These are phyloP conservation scores for Solanum pennellii DNA, from an alignment of 257 asterid species.

Conservation along the genomic window DNA sequence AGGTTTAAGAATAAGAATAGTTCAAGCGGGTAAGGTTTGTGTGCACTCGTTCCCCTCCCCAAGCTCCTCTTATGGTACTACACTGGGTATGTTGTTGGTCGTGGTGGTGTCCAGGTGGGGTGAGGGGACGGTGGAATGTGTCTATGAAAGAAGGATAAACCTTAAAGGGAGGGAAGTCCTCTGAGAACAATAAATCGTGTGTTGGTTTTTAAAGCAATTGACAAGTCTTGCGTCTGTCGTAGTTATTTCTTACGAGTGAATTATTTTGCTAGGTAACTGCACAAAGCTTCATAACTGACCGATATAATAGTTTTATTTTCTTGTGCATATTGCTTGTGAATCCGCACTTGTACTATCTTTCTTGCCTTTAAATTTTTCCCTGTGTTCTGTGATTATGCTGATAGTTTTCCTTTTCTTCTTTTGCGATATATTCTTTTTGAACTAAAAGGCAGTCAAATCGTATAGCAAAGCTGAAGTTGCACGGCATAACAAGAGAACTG, in stretches of 20 bases:
- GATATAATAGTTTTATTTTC: neutral
- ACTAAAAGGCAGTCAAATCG: conserved; percentile 32
- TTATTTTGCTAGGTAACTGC: neutral
- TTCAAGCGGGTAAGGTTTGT: too few species aligned
- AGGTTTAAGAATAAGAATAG: too few species aligned
- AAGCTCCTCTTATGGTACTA: too few species aligned
- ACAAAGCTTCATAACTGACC: neutral
- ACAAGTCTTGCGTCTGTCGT: neutral
- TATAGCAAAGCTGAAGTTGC: conserved; percentile 67
- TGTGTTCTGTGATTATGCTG: neutral
- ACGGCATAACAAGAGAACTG: conserved; percentile 69
- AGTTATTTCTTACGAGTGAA: too few species aligned
- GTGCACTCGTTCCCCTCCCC: too few species aligned
- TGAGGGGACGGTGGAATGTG: neutral
- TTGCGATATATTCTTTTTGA: neutral
- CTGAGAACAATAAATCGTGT: neutral
- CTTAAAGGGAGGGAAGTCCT: neutral
- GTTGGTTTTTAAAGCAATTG: neutral
- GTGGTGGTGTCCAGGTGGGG: too few species aligned
- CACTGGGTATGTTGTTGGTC: too few species aligned
- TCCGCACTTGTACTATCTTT: neutral
- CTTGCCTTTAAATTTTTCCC: neutral
- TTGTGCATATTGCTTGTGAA: neutral
- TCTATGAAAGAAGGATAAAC: neutral
- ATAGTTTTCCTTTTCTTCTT: neutral